Evolutionary conservation across 2,329 filamentous ascomycete genomes (phyloP), one percentile per base, ranked within the genome.

Genomic region (Trichoderma sp.): DNA sequence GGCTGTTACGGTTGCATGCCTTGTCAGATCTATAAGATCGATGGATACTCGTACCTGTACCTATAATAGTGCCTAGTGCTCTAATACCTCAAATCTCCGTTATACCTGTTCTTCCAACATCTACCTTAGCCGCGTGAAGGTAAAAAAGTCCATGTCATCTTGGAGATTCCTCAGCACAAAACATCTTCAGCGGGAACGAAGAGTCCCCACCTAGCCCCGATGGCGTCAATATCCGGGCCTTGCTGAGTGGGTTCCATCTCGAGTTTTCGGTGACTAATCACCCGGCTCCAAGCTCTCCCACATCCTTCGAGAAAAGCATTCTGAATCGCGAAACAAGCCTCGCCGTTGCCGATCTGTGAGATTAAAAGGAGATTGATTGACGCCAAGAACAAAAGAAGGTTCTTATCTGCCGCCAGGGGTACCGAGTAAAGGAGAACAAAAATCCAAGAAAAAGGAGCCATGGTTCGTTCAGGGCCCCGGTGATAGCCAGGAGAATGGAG

Each of bases 261-360:
- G 62, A 65, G 61, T 71, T 57, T 71, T 62, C 66, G 51, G 71
- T 72, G 71, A 72, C 66, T 72, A 72, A 72, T 70, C 71, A 34
- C n/a, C 26, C 30, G 51, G 43, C 34, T 70, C 39, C 39, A 34
- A 12, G 28, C 51, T 67, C 36, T 67, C 51, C 64, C 57, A 62
- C 57, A 53, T 62, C 30, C 57, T 62, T 62, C 39, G 57, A 70
- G 67, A 51, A 53, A 62, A 61, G 21, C 18, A 43, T 62, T 70
- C 39, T 51, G 56, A 15, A 47, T 71, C 62, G 56, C 36, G 28
- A 57, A 65, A 61, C 34, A 47, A 58, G 56, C 28, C 39, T 70
- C 43, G 30, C 62, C 18, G 62, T 51, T 51, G 56, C 71, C 56
- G 58, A 68, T 61, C 58, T 71, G 58, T 57, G 58, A 56, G 68